Percentiles rank a stretch among this genome's conserved stretches.
phyloP scores from a whole-genome alignment of 1,284 basidiomycete species.

The Fistulina hepatica region DNA sequence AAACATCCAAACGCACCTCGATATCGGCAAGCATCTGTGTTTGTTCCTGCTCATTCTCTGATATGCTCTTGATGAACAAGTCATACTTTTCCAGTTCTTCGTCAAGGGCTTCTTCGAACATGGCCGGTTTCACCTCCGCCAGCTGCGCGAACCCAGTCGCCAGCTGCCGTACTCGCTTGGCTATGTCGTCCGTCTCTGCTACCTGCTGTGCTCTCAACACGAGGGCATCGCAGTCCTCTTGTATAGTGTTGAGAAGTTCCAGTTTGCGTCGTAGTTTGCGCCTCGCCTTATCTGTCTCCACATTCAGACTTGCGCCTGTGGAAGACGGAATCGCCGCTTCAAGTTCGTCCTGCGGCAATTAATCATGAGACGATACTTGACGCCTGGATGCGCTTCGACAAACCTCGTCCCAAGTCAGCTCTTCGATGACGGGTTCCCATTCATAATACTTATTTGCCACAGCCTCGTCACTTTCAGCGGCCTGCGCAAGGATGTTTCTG shows the following conservation, averaged over 20 bases:
- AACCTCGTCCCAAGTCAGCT: constrained; percentile 69
- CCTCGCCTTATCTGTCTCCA: constrained; percentile 41
- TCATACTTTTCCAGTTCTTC: constrained; percentile 77
- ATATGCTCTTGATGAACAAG: constrained; percentile 55
- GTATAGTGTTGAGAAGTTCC: constrained; percentile 74
- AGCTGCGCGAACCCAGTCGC: constrained; percentile 54
- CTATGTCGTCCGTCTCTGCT: constrained; percentile 68
- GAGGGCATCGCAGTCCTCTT: constrained; percentile 48
- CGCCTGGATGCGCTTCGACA: constrained; percentile 9
- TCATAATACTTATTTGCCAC: constrained; percentile 79
- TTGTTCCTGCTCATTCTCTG: constrained; percentile 51
- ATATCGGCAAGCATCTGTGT: constrained; percentile 62
- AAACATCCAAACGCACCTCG: constrained; percentile 63
- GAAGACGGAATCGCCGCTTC: constrained; percentile 61
- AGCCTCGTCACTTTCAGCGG: constrained; percentile 62
- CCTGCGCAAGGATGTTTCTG: constrained; percentile 61
- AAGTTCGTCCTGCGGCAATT: constrained; percentile 44
- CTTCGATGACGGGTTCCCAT: constrained; percentile 66
- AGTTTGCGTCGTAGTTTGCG: constrained; percentile 67
- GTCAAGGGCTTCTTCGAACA: constrained; percentile 80
- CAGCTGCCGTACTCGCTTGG: constrained; percentile 55
- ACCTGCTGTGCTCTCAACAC: constrained; percentile 58
- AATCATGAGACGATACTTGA: constrained; percentile 6
- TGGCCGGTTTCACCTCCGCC: constrained; percentile 67
- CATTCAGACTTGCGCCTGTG: constrained; percentile 29